Percentiles rank a stretch among this genome's conserved stretches.
phyloP scores from a whole-genome alignment of 2,329 filamentous ascomycete genomes.

The Cercospora zeae-maydis region DNA sequence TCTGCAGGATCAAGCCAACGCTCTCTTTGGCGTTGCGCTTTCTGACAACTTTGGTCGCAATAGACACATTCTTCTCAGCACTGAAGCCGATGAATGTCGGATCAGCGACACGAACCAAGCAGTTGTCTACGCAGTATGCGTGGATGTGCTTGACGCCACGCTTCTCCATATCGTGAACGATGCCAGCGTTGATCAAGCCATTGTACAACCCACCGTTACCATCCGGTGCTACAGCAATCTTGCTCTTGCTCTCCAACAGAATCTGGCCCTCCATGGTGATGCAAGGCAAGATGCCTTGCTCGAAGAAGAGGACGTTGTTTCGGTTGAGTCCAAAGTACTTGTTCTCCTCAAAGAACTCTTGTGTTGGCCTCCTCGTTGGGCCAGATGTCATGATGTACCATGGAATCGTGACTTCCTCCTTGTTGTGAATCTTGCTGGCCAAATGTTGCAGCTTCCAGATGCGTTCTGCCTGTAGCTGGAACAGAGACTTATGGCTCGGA shows the following conservation, averaged over 20 bases:
- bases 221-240: slow-evolving; percentile 90
- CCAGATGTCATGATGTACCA: slow-evolving; percentile 99
- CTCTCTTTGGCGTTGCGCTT: slow-evolving; percentile 96
- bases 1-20: slow-evolving; percentile 87
- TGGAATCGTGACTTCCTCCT: slow-evolving; percentile 65
- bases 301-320: slow-evolving; percentile 87
- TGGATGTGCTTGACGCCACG: slow-evolving; percentile 93
- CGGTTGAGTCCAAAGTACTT: slow-evolving; percentile 84
- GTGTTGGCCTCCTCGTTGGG: slow-evolving; percentile 85
- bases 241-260: slow-evolving; percentile 82
- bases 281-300: slow-evolving; percentile 93
- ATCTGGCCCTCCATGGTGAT: slow-evolving; percentile 98
- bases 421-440: slow-evolving; percentile 66
- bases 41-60: slow-evolving; percentile 98
- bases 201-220: slow-evolving; percentile 97
- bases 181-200: slow-evolving; percentile 74
- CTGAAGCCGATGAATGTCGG: slow-evolving; percentile 93
- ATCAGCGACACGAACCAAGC: slow-evolving; percentile 97
- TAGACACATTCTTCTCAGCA: slow-evolving; percentile 82
- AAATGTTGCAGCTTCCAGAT: slow-evolving; percentile 82
- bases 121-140: slow-evolving; percentile 98
- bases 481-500: slow-evolving; percentile 87
- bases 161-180: slow-evolving; percentile 81
- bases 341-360: slow-evolving; percentile 86
- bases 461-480: slow-evolving; percentile 95